Evolutionary conservation across 805 yeast genomes (phyloP).

Genomic region (Kluyveromyces siamensis): DNA sequence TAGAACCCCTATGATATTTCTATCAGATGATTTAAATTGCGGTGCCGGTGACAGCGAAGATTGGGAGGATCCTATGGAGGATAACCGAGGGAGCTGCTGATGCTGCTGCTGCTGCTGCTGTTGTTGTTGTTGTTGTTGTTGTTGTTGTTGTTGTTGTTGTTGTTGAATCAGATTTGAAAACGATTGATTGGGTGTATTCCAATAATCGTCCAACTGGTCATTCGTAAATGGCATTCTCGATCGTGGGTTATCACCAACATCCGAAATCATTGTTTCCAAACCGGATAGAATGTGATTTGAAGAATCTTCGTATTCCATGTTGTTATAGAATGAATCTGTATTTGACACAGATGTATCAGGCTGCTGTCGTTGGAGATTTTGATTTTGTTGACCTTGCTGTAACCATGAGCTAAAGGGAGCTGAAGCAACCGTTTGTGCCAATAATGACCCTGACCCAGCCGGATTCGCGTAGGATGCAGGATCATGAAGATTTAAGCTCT

Average conservation of each 20-base stretch:
- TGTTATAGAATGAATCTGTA: slow-evolving; percentile 12
- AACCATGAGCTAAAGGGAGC: slow-evolving; percentile 2
- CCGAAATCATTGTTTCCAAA: slow-evolving; percentile 27
- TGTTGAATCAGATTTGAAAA: not conserved
- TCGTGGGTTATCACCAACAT: slow-evolving; percentile 20
- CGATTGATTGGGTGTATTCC: slow-evolving; percentile 10
- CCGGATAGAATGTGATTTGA: slow-evolving; percentile 23
- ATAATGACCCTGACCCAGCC: not conserved
- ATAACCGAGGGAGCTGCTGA: not conserved
- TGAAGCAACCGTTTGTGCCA: slow-evolving; percentile 3
- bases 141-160: not conserved
- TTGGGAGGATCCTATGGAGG: slow-evolving; percentile 2
- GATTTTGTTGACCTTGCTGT: slow-evolving; percentile 1
- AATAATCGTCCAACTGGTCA: slow-evolving; percentile 30
- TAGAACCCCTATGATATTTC: not conserved
- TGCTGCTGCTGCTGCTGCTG: not conserved
- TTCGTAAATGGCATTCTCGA: slow-evolving; percentile 24
- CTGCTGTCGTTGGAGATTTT: not conserved
- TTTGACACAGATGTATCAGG: not conserved
- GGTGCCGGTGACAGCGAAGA: slow-evolving; percentile 3
- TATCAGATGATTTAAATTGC: slow-evolving; percentile 1
- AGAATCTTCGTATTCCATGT: slow-evolving; percentile 23
- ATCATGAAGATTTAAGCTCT: slow-evolving; percentile 1
- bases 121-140: not conserved
- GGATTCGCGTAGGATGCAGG: slow-evolving; percentile 2